These are phyloP conservation scores for Hortaea sp. DNA, from an alignment of 2,329 filamentous ascomycete species.

Conservation along the genomic window DNA sequence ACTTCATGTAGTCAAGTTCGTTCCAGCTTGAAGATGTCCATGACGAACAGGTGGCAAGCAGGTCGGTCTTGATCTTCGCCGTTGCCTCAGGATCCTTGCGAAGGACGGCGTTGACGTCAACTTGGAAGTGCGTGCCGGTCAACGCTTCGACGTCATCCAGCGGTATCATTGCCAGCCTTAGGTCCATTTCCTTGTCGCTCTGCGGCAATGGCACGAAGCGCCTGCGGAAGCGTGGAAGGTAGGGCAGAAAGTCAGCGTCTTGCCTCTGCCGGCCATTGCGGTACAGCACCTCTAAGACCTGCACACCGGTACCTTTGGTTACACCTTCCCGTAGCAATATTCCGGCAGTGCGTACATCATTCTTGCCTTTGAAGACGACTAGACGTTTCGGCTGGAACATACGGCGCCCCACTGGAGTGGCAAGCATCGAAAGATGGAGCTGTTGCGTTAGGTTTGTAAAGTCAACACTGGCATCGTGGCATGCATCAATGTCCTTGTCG, in stretches of 20 bases:
- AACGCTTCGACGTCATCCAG: conserved; percentile 76
- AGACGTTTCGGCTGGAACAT: conserved; percentile 68
- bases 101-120: conserved; percentile 29
- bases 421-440: conserved; percentile 64
- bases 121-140: conserved; percentile 51
- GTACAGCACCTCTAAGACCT: conserved; percentile 65
- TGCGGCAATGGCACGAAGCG: conserved; percentile 60
- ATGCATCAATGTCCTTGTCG: conserved; percentile 67
- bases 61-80: conserved; percentile 55
- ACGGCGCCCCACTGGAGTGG: conserved; percentile 71
- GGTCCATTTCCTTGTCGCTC: conserved; percentile 54
- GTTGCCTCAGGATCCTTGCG: conserved; percentile 37
- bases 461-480: conserved; percentile 71
- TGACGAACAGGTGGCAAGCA: conserved; percentile 57
- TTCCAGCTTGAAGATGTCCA: conserved; percentile 72
- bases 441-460: conserved; percentile 72
- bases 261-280: conserved; percentile 57
- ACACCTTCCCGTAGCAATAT: conserved; percentile 67
- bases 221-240: conserved; percentile 59
- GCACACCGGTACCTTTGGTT: conserved; percentile 54
- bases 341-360: conserved; percentile 72
- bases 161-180: conserved; percentile 59
- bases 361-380: conserved; percentile 67
- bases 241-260: conserved; percentile 78
- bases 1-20: conserved; percentile 67